Percentiles rank a stretch among this genome's conserved stretches.
These are phyloP conservation scores for Penicillium subrubescens DNA, from an alignment of 495 filamentous ascomycete species.

Conservation along the genomic window DNA sequence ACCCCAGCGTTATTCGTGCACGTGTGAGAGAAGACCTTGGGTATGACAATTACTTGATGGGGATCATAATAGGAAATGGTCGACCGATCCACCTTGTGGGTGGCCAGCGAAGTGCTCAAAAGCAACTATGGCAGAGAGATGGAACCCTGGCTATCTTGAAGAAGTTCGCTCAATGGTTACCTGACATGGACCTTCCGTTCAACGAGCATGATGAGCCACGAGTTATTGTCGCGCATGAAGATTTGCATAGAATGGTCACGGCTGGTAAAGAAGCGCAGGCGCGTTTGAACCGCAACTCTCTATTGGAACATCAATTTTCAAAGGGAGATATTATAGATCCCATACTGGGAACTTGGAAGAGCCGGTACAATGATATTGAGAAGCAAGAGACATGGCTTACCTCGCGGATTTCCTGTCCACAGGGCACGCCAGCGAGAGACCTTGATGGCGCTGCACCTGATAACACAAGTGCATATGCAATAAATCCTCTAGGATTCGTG, in stretches of 20 bases:
- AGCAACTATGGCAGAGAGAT: slow-evolving; percentile 8
- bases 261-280: slow-evolving; percentile 3
- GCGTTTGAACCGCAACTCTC: not conserved
- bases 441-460: slow-evolving; percentile 14
- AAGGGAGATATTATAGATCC: not conserved
- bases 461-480: slow-evolving; percentile 11
- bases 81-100: not conserved
- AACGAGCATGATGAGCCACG: slow-evolving; percentile 75
- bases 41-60: slow-evolving; percentile 5
- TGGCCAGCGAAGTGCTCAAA: not conserved
- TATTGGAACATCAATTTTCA: slow-evolving; percentile 2
- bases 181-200: slow-evolving; percentile 75
- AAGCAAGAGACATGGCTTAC: slow-evolving; percentile 24
- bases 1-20: slow-evolving; percentile 11
- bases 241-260: slow-evolving; percentile 12
- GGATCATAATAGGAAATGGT: slow-evolving; percentile 12
- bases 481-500: slow-evolving; percentile 17
- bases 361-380: slow-evolving; percentile 14
- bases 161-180: slow-evolving; percentile 41
- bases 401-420: slow-evolving; percentile 19
- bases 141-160: slow-evolving; percentile 10
- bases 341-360: not conserved
- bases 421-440: slow-evolving; percentile 8
- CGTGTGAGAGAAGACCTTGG: slow-evolving; percentile 18
- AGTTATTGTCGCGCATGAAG: slow-evolving; percentile 64